These are phyloP conservation scores for Raphanus raphanistrum DNA, from an alignment of 345 rosid species.

Conservation along the genomic window DNA sequence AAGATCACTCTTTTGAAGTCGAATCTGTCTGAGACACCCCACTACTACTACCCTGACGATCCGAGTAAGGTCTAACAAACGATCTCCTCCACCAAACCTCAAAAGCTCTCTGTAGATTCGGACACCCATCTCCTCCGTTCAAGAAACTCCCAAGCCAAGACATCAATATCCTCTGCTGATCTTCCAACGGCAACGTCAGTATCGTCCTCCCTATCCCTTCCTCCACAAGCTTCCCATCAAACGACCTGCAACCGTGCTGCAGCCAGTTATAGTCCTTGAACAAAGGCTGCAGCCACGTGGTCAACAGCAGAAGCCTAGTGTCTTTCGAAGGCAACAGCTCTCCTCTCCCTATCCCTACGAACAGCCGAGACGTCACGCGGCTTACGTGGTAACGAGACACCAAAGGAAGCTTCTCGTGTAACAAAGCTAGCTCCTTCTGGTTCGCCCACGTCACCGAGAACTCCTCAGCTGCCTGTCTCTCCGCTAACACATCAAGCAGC, in stretches of 20 bases:
- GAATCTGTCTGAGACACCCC: conserved; percentile 24
- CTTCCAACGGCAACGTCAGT: conserved; percentile 84
- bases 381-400: conserved; percentile 83
- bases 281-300: conserved; percentile 90
- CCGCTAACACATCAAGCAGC: conserved; percentile 85
- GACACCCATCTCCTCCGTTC: conserved; percentile 87
- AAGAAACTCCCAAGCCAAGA: conserved; percentile 85
- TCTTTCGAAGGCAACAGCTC: conserved; percentile 87
- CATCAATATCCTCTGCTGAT: conserved; percentile 81
- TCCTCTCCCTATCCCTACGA: conserved; percentile 90
- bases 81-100: conserved; percentile 99
- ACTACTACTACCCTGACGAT: conserved; percentile 30
- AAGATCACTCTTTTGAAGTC: conserved; percentile 32
- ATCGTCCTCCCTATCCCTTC: conserved; percentile 97
- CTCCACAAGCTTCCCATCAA: conserved; percentile 87
- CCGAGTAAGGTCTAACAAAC: conserved; percentile 70
- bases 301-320: conserved; percentile 62
- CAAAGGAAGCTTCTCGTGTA: conserved; percentile 69
- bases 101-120: conserved; percentile 92
- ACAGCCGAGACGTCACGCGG: conserved; percentile 73
- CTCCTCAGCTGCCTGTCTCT: conserved; percentile 81
- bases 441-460: conserved; percentile 76
- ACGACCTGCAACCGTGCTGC: conserved; percentile 83
- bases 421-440: conserved; percentile 66
- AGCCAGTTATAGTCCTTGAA: conserved; percentile 93